Conservation (phyloP, 2,329 filamentous ascomycete genomes). For the Xylaria sp. region DNA sequence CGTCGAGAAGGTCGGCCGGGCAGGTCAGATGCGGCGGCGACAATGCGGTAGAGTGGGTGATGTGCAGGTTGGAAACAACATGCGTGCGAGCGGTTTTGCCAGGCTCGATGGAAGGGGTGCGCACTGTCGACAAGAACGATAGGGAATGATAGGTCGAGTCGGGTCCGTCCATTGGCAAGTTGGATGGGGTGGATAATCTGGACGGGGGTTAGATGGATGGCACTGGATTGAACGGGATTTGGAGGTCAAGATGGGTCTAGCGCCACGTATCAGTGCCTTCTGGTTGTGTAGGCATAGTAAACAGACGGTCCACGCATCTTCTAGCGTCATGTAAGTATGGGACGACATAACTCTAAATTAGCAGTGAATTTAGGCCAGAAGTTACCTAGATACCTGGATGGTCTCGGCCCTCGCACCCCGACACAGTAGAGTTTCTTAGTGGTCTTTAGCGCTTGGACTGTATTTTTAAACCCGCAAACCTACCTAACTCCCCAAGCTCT, state of each 20-base stretch:
- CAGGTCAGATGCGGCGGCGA: conserved; percentile 12
- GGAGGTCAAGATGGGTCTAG: conserved; percentile 33
- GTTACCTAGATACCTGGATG: neutral
- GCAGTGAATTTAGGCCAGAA: neutral
- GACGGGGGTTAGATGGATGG: conserved; percentile 10
- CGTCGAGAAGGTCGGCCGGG: conserved; percentile 8
- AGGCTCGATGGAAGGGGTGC: conserved; percentile 26
- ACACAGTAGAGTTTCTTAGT: neutral
- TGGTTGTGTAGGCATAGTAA: neutral
- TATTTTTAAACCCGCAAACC: conserved; percentile 20
- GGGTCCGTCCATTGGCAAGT: conserved; percentile 26
- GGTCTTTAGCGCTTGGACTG: conserved; percentile 20
- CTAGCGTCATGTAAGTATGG: neutral
- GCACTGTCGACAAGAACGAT: conserved; percentile 4
- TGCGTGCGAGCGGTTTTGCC: conserved; percentile 19
- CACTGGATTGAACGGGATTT: conserved; percentile 18
- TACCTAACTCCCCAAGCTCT: neutral
- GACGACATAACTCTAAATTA: conserved; percentile 2
- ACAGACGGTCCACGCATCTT: neutral
- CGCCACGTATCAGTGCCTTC: conserved; percentile 5
- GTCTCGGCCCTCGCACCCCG: too few species aligned
- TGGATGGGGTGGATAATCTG: conserved; percentile 15
- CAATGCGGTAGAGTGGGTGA: conserved; percentile 8
- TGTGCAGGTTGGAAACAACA: conserved; percentile 15
- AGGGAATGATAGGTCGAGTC: conserved; percentile 2